Evolutionary conservation across 2,329 filamentous ascomycete species (phyloP), one percentile per base, ranked within the genome.

Genomic region (Verticillium nonalfalfae): DNA sequence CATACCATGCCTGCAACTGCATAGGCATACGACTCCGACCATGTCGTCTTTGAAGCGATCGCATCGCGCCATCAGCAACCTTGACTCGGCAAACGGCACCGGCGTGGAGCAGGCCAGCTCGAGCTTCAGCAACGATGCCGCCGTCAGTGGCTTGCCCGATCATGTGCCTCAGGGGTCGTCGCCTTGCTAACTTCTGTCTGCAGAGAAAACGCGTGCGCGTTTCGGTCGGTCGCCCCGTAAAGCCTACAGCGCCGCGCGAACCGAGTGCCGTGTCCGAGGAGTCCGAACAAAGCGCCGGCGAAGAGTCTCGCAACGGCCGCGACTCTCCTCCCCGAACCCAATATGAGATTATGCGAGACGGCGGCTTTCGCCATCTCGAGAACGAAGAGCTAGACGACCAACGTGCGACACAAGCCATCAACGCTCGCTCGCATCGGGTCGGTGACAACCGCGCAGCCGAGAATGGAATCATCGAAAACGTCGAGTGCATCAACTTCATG

Each of bases 401-500:
- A 59, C 79, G 81, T 58, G 87, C 88, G 34, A 90, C 87, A 10
- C 87, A 90, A 70, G 82, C 83, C 34, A 78, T 91, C 31, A 79
- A 80, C 60, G 81, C 77, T 65, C 80, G 79, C 60, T 74, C 78
- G 55, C 69, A 74, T 36, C 76, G 74, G 40, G 75, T 84, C 59
- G 84, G 85, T 13, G 82, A 90, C 26, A 97, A 97, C 68, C 81
- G 86, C 45, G 85, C 90, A 1, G 89, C 91, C 0, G 90, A 96
- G 45, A 89, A 90, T 67, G 93, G 92, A 1, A 94, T 98, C 60
- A 89, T 98, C 56, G 90, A 97, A 73, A 88, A 88, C 65, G 90
- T 98, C 60, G 90, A 87, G 40, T 96, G 93, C 73, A 85, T 87
- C 68, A 97, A 97, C 73, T 98, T 98, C 75, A 98, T 98, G 95